Conservation (phyloP, 352 stramenopile genomes). For the Globisporangium mamillatum region DNA sequence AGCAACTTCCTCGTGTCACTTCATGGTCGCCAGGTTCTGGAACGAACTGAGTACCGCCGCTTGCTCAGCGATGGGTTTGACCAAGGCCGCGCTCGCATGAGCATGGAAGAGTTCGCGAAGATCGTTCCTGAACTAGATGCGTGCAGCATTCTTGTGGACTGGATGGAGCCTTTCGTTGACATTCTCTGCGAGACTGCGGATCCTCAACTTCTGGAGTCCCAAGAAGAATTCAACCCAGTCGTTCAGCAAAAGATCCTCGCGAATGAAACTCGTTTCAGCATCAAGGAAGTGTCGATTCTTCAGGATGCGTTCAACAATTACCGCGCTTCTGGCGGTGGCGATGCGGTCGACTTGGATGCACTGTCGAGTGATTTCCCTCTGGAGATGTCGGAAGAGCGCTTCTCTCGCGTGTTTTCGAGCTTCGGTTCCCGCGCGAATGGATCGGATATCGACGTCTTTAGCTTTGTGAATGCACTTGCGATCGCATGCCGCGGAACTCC, state of each 20-base stretch:
- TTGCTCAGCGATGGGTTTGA: slow-evolving; percentile 81
- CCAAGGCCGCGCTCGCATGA: slow-evolving; percentile 75
- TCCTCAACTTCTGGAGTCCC: slow-evolving; percentile 73
- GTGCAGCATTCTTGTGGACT: slow-evolving; percentile 64
- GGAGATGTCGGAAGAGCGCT: slow-evolving; percentile 82
- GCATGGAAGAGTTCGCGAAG: slow-evolving; percentile 65
- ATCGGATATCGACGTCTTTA: slow-evolving; percentile 83
- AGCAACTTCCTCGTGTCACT: slow-evolving; percentile 86
- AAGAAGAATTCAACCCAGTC: slow-evolving; percentile 87
- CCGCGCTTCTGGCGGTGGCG: slow-evolving; percentile 56
- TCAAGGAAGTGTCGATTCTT: slow-evolving; percentile 75
- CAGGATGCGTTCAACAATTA: slow-evolving; percentile 88
- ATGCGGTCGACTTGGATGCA: slow-evolving; percentile 73
- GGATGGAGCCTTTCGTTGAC: slow-evolving; percentile 84
- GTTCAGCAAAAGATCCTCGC: slow-evolving; percentile 88
- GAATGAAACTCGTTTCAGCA: slow-evolving; percentile 76
- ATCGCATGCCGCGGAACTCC: slow-evolving; percentile 69
- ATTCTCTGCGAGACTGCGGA: slow-evolving; percentile 82
- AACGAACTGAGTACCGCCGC: slow-evolving; percentile 68
- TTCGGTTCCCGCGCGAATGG: slow-evolving; percentile 81
- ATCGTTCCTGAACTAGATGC: slow-evolving; percentile 53
- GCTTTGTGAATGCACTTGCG: slow-evolving; percentile 78
- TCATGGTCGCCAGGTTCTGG: slow-evolving; percentile 70
- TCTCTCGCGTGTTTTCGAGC: slow-evolving; percentile 70
- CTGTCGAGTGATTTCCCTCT: slow-evolving; percentile 78